Base-by-base conservation (phyloP, 2,329 filamentous ascomycete genomes). In the Pseudocercospora cruenta region DNA sequence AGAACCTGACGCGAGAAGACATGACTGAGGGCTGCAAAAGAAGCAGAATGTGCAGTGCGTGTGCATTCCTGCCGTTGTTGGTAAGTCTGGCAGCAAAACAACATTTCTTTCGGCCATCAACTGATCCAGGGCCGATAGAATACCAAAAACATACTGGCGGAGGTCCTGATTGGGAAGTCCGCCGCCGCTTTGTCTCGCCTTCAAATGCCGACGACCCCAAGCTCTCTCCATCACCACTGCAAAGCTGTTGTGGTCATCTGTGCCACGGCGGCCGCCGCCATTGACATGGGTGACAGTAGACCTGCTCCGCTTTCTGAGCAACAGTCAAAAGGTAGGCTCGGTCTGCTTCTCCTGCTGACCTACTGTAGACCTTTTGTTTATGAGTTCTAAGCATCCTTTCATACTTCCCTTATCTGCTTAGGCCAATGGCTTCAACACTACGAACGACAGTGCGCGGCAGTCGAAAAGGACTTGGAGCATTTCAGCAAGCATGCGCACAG, bases 351-450 rank as follows among this genome's bases (percentile, higher is more conserved):
- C 16, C 58, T 51, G 31, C 31, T 59, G 57, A 24, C 21, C 31
- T 26, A 24, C 57, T 47, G 36, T 3, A 59, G n/a, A 19, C 3
- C 12, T 10, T 21, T 24, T 21, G 36, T 26, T 43, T 60, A 16
- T 39, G 2, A 55, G 51, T 24, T 14, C 8, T 24, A 49, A 9
- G 8, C 9, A 9, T n/a, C 19, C 22, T 36, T 33, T 10, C 53
- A 54, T 21, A 45, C 36, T 51, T 53, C n/a, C 53, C 45, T 39
- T 16, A 4, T 6, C 2, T 19, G n/a, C 51, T 47, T 16, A 33
- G 28, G 26, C 8, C 39, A 70, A 70, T 70, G 69, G 60, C 64
- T 4, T 60, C 63, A 33, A 51, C 55, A 9, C 24, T 67, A 4
- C 39, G 58, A 2, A 47, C 60, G 21, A 60, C 60, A 4, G 43